These are phyloP conservation scores for Metschnikowia arizonensis DNA, from an alignment of 805 yeast species.

Conservation along the genomic window DNA sequence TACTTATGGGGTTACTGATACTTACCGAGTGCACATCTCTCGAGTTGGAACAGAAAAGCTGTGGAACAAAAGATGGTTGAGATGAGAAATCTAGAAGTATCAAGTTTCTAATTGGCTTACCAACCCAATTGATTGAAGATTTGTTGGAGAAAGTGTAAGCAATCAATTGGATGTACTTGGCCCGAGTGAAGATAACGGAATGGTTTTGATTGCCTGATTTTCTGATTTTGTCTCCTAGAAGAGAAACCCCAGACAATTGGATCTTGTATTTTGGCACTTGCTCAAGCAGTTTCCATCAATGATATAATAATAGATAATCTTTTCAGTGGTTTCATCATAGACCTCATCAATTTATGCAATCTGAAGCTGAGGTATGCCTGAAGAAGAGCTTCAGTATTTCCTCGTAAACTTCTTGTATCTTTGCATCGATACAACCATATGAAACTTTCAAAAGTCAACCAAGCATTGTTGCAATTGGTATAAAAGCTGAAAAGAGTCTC, in stretches of 20 bases:
- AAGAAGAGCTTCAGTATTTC: slow-evolving; percentile 77
- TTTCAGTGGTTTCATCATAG: slow-evolving; percentile 58
- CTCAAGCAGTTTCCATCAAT: slow-evolving; percentile 78
- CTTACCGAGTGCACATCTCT: no score
- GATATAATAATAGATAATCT: slow-evolving; percentile 66
- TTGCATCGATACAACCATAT: slow-evolving; percentile 82
- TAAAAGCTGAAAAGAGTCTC: no score
- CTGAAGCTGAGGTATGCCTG: slow-evolving; percentile 77
- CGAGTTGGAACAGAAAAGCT: no score
- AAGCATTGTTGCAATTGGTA: no score
- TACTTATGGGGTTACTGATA: no score
- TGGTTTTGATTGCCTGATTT: slow-evolving; percentile 85
- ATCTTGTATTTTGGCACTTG: slow-evolving; percentile 67
- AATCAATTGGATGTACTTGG: slow-evolving; percentile 78
- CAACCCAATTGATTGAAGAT: no score
- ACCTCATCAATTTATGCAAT: slow-evolving; percentile 95
- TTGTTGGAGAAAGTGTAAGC: no score
- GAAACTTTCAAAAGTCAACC: slow-evolving; percentile 82
- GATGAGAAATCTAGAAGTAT: no score
- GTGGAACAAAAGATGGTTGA: no score
- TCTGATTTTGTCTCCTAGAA: slow-evolving; percentile 85
- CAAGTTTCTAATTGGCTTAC: no score
- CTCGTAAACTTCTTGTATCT: slow-evolving; percentile 64
- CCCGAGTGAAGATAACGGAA: slow-evolving; percentile 73
- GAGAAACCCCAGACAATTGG: slow-evolving; percentile 78